Conservation (phyloP, 768 basidiomycete genomes). For the Suillus plorans region DNA sequence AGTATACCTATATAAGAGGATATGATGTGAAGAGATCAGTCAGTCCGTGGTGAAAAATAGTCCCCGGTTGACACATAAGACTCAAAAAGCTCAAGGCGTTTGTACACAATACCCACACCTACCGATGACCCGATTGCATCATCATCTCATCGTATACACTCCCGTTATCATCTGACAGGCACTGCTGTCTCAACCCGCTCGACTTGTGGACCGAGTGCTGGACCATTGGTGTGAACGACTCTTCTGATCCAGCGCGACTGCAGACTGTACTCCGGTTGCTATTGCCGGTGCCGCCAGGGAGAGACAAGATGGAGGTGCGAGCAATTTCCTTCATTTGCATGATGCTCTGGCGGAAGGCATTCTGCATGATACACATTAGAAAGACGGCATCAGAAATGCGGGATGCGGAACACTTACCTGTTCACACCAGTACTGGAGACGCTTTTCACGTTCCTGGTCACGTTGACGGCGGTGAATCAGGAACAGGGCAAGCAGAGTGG, state of each 20-base stretch:
- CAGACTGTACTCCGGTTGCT: slow-evolving; percentile 52
- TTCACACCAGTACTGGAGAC: slow-evolving; percentile 88
- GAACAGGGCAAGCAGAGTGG: slow-evolving; percentile 66
- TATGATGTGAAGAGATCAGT: slow-evolving; percentile 8
- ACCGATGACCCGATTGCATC: slow-evolving; percentile 35
- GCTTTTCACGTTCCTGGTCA: slow-evolving; percentile 76
- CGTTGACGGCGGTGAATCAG: slow-evolving; percentile 71
- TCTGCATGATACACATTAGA: slow-evolving; percentile 36
- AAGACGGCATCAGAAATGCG: background rate
- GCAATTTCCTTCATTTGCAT: slow-evolving; percentile 77
- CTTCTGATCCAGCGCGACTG: slow-evolving; percentile 50
- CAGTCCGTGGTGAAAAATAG: slow-evolving; percentile 8
- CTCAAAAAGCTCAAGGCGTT: background rate
- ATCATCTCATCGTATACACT: slow-evolving; percentile 49
- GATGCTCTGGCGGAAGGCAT: slow-evolving; percentile 78
- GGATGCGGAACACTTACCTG: slow-evolving; percentile 46
- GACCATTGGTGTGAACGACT: slow-evolving; percentile 54
- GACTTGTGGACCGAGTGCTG: slow-evolving; percentile 40
- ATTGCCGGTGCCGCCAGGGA: slow-evolving; percentile 41
- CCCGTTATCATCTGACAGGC: slow-evolving; percentile 44
- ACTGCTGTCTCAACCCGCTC: slow-evolving; percentile 58
- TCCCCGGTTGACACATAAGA: slow-evolving; percentile 24
- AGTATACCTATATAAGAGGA: slow-evolving; percentile 3
- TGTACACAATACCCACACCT: background rate
- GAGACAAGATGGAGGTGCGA: slow-evolving; percentile 60